These are phyloP conservation scores for Debaryomyces hansenii DNA, from an alignment of 805 yeast genomes.

Conservation along the genomic window DNA sequence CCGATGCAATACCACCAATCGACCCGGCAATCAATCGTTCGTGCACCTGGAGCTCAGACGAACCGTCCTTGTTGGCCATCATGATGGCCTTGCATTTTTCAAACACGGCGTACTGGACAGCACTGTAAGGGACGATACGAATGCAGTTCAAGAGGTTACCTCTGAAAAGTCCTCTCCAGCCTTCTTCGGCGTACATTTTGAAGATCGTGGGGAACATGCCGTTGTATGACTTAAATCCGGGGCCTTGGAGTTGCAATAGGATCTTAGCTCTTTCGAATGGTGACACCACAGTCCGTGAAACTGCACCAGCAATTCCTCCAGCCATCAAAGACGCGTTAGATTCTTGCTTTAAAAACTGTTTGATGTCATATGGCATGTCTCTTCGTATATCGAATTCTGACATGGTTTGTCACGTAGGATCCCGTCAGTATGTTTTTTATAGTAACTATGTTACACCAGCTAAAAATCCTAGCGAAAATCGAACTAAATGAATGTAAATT, in stretches of 20 bases:
- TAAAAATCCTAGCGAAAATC: too few species aligned
- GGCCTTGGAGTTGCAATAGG: slow-evolving; percentile 83
- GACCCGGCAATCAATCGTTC: slow-evolving; percentile 78
- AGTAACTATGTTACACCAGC: too few species aligned
- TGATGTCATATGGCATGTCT: slow-evolving; percentile 8
- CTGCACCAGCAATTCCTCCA: slow-evolving; percentile 78
- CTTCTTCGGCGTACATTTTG: slow-evolving; percentile 86
- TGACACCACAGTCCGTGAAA: slow-evolving; percentile 87
- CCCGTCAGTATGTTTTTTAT: too few species aligned
- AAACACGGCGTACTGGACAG: slow-evolving; percentile 88
- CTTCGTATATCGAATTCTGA: neutral
- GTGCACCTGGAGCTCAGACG: slow-evolving; percentile 42
- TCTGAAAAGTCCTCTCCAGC: slow-evolving; percentile 83
- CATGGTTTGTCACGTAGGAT: neutral
- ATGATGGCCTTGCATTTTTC: slow-evolving; percentile 55
- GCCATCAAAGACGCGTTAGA: slow-evolving; percentile 63
- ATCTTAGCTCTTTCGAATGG: slow-evolving; percentile 96
- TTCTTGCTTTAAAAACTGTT: slow-evolving; percentile 40
- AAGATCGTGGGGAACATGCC: slow-evolving; percentile 76
- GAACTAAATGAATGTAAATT: too few species aligned
- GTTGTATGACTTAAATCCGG: slow-evolving; percentile 48
- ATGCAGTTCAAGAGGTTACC: slow-evolving; percentile 91
- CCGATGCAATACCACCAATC: slow-evolving; percentile 77
- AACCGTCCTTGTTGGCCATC: slow-evolving; percentile 13
- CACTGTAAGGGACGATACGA: slow-evolving; percentile 89